Evolutionary conservation across 2,329 filamentous ascomycete genomes (phyloP).

Genomic region (Chaetomiaceae sp.): DNA sequence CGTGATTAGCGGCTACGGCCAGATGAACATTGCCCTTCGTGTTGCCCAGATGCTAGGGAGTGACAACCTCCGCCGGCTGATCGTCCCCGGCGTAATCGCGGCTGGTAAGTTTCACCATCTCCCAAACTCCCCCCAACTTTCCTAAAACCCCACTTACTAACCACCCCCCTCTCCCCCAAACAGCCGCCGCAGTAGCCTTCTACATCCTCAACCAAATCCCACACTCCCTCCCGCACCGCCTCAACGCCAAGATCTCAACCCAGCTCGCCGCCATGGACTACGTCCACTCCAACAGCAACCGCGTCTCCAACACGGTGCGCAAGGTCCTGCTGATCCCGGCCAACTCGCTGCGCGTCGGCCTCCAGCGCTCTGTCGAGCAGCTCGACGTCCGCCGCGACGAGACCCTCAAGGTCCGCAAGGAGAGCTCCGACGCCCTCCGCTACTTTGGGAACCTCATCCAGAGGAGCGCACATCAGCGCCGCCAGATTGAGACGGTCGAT

Average conservation of each 20-base stretch:
- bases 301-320: slow-evolving; percentile 80
- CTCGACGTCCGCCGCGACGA: slow-evolving; percentile 74
- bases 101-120: slow-evolving; percentile 80
- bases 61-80: slow-evolving; percentile 72
- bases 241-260: slow-evolving; percentile 76
- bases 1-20: slow-evolving; percentile 76
- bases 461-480: slow-evolving; percentile 51
- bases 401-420: slow-evolving; percentile 71
- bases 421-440: slow-evolving; percentile 81
- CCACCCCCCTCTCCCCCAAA: slow-evolving; percentile 20
- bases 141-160: slow-evolving; percentile 29
- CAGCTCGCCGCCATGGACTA: slow-evolving; percentile 84
- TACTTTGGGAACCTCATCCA: slow-evolving; percentile 86
- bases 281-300: slow-evolving; percentile 78
- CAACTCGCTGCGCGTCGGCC: slow-evolving; percentile 74
- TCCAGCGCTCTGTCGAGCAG: slow-evolving; percentile 82
- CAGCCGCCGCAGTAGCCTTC: slow-evolving; percentile 69
- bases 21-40: slow-evolving; percentile 82
- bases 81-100: slow-evolving; percentile 73
- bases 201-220: slow-evolving; percentile 87
- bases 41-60: slow-evolving; percentile 76
- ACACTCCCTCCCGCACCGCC: slow-evolving; percentile 76
- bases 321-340: slow-evolving; percentile 85
- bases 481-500: slow-evolving; percentile 48
- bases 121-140: slow-evolving; percentile 2